Evolutionary conservation across 2,329 filamentous ascomycete species (phyloP), one percentile per base, ranked within the genome.

Genomic region (Monilinia laxa): DNA sequence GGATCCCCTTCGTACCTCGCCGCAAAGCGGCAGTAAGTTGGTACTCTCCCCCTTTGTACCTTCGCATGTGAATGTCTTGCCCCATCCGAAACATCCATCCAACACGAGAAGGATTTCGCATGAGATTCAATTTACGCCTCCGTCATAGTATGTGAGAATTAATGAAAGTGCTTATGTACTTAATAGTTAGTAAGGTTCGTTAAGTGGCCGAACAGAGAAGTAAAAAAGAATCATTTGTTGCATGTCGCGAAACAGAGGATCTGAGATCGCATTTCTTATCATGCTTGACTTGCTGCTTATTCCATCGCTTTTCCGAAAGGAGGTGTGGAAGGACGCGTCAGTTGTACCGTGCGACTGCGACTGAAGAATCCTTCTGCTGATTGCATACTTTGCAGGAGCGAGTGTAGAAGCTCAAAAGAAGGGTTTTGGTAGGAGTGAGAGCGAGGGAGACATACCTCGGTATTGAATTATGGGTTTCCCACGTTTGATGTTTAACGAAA

Each of bases 101-200:
- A 51, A 62, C n/a, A 62, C 28, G 45, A 62, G 58, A 51, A 62
- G 58, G 58, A 62, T 62, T 62, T 38, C n/a, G 58, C 45, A 40
- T 40, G n/a, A 25, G 28, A n/a, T 35, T 25, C 51, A n/a, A 51
- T 62, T 51, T n/a, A 18, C n/a, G n/a, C 47, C 58, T 35, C 31
- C 38, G 12, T 62, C 31, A n/a, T 42, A 42, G 59, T 18, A 62
- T 35, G 7, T 64, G 52, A 23, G 20, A 35, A 45, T 31, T 45
- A 31, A 35, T 23, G 28, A 40, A 56, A 23, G 20, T 62, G 45
- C 45, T 51, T 62, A 42, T 14, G 18, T 42, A 62, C 58, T 51
- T 38, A 20, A 51, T 25, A 25, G 51, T 4, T 23, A 10, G n/a
- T 20, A 20, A 51, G 28, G 38, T 38, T 35, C 23, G 14, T 38